These are phyloP conservation scores for Cicer cuneatum DNA, from an alignment of 306 rosid species.

Conservation along the genomic window DNA sequence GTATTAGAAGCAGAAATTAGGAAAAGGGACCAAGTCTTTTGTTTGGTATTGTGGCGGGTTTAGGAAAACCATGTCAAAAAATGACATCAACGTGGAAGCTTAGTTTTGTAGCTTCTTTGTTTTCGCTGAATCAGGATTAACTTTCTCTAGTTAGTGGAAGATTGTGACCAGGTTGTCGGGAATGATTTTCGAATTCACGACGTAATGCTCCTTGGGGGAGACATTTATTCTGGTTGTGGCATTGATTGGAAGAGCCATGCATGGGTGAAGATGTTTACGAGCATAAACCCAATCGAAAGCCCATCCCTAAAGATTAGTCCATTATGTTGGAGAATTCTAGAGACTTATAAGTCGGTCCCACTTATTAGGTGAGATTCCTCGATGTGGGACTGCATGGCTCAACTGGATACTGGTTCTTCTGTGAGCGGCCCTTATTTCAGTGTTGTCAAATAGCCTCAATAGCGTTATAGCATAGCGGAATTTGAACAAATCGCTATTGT, in stretches of 20 bases:
- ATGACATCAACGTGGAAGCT: no score
- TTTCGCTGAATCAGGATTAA: neutral
- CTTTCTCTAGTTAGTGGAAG: neutral
- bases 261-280: neutral
- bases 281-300: neutral
- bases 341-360: neutral
- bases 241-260: neutral
- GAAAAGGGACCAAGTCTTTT: no score
- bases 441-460: no score
- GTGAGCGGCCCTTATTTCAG: neutral
- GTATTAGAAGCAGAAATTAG: neutral
- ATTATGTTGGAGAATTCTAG: neutral
- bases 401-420: neutral
- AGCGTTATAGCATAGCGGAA: no score
- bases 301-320: neutral
- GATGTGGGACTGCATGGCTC: neutral
- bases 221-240: neutral
- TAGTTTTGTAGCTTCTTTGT: no score
- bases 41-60: no score
- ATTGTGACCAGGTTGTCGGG: neutral
- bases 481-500: no score
- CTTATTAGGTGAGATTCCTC: neutral
- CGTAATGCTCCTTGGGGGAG: neutral
- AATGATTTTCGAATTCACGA: neutral
- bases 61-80: no score